These are phyloP conservation scores for Gracilaria domingensis DNA, from an alignment of 23 red algal species.

Conservation along the genomic window DNA sequence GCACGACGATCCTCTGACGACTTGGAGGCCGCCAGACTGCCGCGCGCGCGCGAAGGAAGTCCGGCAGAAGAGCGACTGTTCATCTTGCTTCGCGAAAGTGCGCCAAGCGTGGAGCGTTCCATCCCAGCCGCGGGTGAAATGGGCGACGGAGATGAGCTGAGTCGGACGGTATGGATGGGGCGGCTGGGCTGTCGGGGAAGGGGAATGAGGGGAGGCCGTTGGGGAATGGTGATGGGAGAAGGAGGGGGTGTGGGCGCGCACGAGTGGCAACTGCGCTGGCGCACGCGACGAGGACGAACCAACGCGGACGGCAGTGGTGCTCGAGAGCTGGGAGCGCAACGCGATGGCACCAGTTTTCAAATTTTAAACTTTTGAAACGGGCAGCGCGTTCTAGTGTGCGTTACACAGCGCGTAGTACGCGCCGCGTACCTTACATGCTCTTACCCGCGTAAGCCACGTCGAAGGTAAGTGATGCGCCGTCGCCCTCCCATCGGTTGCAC, in stretches of 20 bases:
- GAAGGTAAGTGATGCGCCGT: too few species aligned
- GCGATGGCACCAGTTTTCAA: neutral
- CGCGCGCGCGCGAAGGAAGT: constrained; percentile 12
- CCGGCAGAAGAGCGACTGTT: constrained; percentile 28
- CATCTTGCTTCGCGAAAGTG: constrained; percentile 24
- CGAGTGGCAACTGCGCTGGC: too few species aligned
- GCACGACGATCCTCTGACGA: neutral
- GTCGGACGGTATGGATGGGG: neutral
- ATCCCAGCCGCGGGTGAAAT: constrained; percentile 19
- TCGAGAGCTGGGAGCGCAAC: too few species aligned
- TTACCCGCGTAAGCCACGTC: too few species aligned
- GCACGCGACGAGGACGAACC: too few species aligned
- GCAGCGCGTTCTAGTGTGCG: neutral
- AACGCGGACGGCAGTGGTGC: too few species aligned
- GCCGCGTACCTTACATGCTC: too few species aligned
- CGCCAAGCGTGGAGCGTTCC: constrained; percentile 52
- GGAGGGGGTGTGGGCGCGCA: too few species aligned
- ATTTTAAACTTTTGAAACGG: constrained; percentile 19
- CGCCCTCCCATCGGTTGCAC: too few species aligned
- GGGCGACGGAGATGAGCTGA: neutral
- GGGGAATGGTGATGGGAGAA: too few species aligned
- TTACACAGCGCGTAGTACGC: too few species aligned
- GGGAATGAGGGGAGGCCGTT: neutral
- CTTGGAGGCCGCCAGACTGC: neutral
- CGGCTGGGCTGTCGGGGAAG: neutral